Base-by-base conservation (phyloP, 202 grass and related monocot species). In the Bolboschoenoplectus hybrid region DNA sequence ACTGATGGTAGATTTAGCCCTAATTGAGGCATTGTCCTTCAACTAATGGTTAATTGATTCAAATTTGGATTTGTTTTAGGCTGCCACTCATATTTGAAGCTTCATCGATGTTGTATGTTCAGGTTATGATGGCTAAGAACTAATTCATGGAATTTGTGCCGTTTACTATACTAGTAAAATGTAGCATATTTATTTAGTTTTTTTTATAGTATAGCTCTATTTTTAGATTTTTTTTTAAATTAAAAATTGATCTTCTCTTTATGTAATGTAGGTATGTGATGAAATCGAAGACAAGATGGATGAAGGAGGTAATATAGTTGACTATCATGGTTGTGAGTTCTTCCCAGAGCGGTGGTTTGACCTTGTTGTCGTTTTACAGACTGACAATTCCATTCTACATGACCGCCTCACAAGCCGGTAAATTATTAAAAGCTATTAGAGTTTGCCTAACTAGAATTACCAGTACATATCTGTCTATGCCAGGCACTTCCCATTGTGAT, bases 331-430 rank as follows among this genome's bases (percentile, higher is more conserved):
- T 68, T 98, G 95, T 36, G 95, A 98, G 52, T 98, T 98, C 84
- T 98, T 98, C 79, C 93, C 95, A 0, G 93, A 98, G 74, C 91
- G 95, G 26, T 98, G 95, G 95, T 98, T 98, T 85, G 95, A 98
- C 62, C 87, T 92, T 32, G 95, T 98, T 43, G 90, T 98, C 65
- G 95, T 98, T 32, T 91, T 98, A 60, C 95, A 98, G 50, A 98
- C 95, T 8, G 95, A 98, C 17, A 98, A 95, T 86, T 89, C 95
- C 11, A 91, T 98, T 84, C 85, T 98, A 56, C 93, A 98, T 86
- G 95, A 98, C 86, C 95, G 95, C 63, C 84, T 98, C 82, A 88
- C 89, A 3, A 92, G 89, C 81, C 91, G 95, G 95, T 98, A 89
- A 87, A 67, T 34, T 52, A 39, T 55, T 43, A n/a, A 19, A 53